Evolutionary conservation across 352 stramenopile species (phyloP).

Genomic region (Phytophthora parvispora): DNA sequence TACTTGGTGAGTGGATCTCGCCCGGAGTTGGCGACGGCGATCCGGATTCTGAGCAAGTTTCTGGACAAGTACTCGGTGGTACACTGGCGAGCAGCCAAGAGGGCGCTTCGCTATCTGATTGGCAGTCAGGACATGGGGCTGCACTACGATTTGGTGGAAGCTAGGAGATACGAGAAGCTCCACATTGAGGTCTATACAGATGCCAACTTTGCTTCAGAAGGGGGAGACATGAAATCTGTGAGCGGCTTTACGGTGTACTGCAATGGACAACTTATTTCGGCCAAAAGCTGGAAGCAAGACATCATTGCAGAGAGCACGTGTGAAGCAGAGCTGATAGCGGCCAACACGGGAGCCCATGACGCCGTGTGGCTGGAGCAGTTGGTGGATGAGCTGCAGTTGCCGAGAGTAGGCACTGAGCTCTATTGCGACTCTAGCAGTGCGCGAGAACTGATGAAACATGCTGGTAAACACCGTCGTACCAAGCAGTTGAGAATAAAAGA

Average conservation of each 20-base stretch:
- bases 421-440: constrained; percentile 24
- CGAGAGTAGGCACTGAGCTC: background rate
- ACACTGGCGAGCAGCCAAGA: constrained; percentile 12
- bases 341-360: constrained; percentile 3
- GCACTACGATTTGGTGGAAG: constrained; percentile 1
- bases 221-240: constrained; percentile 14
- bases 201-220: constrained; percentile 22
- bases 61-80: background rate
- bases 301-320: constrained; percentile 20
- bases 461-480: constrained; percentile 14
- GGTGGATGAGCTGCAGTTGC: constrained; percentile 14
- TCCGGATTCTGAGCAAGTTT: constrained; percentile 17
- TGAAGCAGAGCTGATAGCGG: constrained; percentile 23
- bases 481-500: constrained; percentile 24
- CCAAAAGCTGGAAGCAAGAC: constrained; percentile 21
- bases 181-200: constrained; percentile 25
- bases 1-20: constrained; percentile 13
- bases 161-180: constrained; percentile 10
- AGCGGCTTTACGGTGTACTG: constrained; percentile 24
- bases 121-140: constrained; percentile 12
- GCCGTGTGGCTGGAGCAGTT: constrained; percentile 13
- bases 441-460: constrained; percentile 14
- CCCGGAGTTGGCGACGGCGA: constrained; percentile 1
- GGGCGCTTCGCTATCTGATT: constrained; percentile 16
- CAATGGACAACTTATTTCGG: constrained; percentile 20